Base-by-base conservation (phyloP, 805 yeast genomes). In the Monosporozyma solicola region DNA sequence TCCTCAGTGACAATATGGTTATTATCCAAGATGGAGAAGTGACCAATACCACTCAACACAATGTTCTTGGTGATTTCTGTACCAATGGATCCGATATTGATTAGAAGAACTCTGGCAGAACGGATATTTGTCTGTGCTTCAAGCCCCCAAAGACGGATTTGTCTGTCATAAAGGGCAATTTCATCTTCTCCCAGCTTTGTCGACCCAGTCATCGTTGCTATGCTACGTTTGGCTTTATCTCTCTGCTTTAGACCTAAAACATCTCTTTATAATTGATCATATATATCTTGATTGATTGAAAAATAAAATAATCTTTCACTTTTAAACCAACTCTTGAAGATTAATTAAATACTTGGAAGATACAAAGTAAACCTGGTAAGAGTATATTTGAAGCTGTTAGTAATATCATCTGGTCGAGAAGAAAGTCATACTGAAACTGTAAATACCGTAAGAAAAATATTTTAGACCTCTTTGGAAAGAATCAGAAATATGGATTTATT, bases 81-180 rank as follows among this genome's bases (percentile, higher is more conserved):
- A 5, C 95, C 95, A 8, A 87, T 75, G 1, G 88, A 87, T 10
- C 91, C 85, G 15, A 89, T 61, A 56, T 86, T 85, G 48, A 92
- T 74, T 45, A 94, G 61, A 47, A 91, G 71, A 4, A 92, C 75
- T 47, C 78, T 78, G 7, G 97, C 84, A 20, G 83, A 79, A 39
- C 94, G 77, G 73, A 92, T 80, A 46, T 79, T 66, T 43, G 80
- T 76, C 67, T 92, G 99, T 3, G 97, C 95, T 33, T 87, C 95
- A 64, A 94, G 74, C 2, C 99, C 99, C 99, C 99, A 92, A 22
- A 92, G 75, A 57, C 99, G 73, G 57, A 92, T 91, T 69, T 92
- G 99, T 54, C 99, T 80, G 69, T 92, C 99, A 65, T 92, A 92
- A 24, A 92, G 76, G 1, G 95, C 96, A 54, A 91, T 81, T 65